Base-by-base conservation (phyloP, 306 rosid species). In the Trichosanthes cucumerina region DNA sequence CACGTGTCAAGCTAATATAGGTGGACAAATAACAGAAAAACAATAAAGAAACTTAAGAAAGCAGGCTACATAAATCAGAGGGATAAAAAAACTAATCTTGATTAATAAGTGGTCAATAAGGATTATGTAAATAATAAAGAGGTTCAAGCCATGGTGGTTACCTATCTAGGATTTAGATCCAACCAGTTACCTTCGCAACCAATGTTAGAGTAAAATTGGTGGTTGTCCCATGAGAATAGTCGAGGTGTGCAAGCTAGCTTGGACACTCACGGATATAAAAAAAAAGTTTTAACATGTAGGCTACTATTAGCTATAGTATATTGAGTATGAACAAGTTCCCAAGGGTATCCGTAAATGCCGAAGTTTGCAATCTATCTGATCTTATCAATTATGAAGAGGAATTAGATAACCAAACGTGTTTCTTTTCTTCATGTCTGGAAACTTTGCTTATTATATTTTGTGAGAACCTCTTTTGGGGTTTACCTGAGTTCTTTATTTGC, bases 401-500 rank as follows among this genome's bases (percentile, higher is more conserved):
- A 28, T 18, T 49, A 28, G 1, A 43, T 70, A 5, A 21, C 19
- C 10, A 5, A 68, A 68, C 50, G 41, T 8, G 4, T 39, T 69
- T 50, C 14, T 41, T 24, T 28, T 33, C 26, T 75, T 28, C 26
- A 49, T 47, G 46, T 75, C 18, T 24, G 47, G 43, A 50, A 9
- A 33, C 34, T 75, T 28, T 16, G 16, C 47, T 44, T 70, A 1
- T 36, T 15, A 70, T 43, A 47, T 70, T 12, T 15, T 74, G 62
- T 74, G 21, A 2, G 28, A 54, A 49, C 59, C 57, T 79, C 46
- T 58, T 57, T 33, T 81, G 14, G 76, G 50, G 85, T 70, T 23
- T 59, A 82, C 57, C 78, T 81, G 59, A 81, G 58, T 60, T 85
- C 44, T 47, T 83, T 56, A 49, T 46, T 75, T 66, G 85, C 63